These are phyloP conservation scores for Acacia pycnantha DNA, from an alignment of 331 rosid species.

Conservation along the genomic window DNA sequence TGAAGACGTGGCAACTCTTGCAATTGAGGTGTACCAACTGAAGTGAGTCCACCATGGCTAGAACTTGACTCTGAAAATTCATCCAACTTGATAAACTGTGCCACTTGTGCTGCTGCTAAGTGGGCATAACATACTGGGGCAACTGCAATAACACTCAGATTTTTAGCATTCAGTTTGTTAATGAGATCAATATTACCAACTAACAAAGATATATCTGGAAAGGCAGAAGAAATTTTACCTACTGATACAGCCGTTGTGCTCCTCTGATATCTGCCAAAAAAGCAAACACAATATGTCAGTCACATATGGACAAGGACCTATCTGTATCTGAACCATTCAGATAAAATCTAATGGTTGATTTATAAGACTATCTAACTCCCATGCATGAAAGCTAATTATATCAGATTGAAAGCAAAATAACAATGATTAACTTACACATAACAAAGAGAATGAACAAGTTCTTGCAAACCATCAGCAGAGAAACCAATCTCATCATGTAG, in stretches of 20 bases:
- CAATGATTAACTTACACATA: slow-evolving; percentile 38
- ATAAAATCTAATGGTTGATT: background rate
- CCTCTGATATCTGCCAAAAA: slow-evolving; percentile 33
- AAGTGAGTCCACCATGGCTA: slow-evolving; percentile 16
- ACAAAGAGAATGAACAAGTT: slow-evolving; percentile 39
- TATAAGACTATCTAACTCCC: background rate
- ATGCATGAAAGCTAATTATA: background rate
- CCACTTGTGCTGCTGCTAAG: slow-evolving; percentile 44
- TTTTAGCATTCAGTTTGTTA: background rate
- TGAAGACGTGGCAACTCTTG: slow-evolving; percentile 36
- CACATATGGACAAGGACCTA: background rate
- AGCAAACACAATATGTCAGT: background rate
- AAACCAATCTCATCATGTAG: slow-evolving; percentile 43
- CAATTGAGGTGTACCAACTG: slow-evolving; percentile 7
- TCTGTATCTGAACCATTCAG: background rate
- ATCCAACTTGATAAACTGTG: slow-evolving; percentile 38
- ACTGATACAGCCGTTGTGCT: slow-evolving; percentile 49
- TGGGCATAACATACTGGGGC: slow-evolving; percentile 47
- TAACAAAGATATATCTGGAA: background rate
- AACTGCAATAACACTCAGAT: slow-evolving; percentile 23
- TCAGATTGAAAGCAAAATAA: background rate
- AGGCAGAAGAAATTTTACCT: slow-evolving; percentile 20
- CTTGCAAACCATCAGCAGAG: slow-evolving; percentile 40
- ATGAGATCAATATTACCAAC: too few species aligned
- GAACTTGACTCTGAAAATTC: slow-evolving; percentile 29